These are phyloP conservation scores for Kurtzmaniella cleridarum DNA, from an alignment of 805 yeast species.

Conservation along the genomic window DNA sequence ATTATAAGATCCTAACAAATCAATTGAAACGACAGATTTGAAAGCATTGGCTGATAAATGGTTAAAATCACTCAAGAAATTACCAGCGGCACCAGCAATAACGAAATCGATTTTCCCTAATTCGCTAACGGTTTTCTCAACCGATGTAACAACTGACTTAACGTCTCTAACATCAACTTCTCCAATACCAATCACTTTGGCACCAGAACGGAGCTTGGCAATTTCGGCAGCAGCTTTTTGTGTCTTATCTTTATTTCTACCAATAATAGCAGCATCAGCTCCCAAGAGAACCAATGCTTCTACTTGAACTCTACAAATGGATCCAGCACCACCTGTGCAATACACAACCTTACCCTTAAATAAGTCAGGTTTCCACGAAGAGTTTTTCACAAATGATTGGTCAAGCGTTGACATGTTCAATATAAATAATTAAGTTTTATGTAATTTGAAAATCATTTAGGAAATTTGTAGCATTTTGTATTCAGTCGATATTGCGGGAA, in stretches of 20 bases:
- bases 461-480: too few relatives aligned
- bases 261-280: slow-evolving; percentile 80
- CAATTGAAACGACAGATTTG: slow-evolving; percentile 82
- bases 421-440: too few relatives aligned
- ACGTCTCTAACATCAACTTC: slow-evolving; percentile 75
- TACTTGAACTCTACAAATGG: slow-evolving; percentile 87
- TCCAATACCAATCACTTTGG: slow-evolving; percentile 66
- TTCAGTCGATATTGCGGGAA: too few relatives aligned
- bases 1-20: slow-evolving; percentile 82
- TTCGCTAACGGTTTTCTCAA: slow-evolving; percentile 52
- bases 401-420: slow-evolving; percentile 25
- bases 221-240: slow-evolving; percentile 64
- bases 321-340: slow-evolving; percentile 95
- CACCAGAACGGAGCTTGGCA: slow-evolving; percentile 47
- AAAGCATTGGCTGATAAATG: slow-evolving; percentile 81
- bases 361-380: slow-evolving; percentile 51
- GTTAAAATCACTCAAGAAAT: slow-evolving; percentile 76
- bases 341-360: slow-evolving; percentile 84
- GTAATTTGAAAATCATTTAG: too few relatives aligned
- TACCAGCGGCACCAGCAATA: slow-evolving; percentile 96
- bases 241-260: slow-evolving; percentile 69
- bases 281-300: slow-evolving; percentile 82
- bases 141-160: slow-evolving; percentile 57
- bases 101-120: slow-evolving; percentile 82
- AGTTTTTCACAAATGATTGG: slow-evolving; percentile 21